Percentiles rank a stretch among this genome's conserved stretches.
phyloP scores from a whole-genome alignment of 2,329 filamentous ascomycete genomes.

The Xylariaceae sp. region DNA sequence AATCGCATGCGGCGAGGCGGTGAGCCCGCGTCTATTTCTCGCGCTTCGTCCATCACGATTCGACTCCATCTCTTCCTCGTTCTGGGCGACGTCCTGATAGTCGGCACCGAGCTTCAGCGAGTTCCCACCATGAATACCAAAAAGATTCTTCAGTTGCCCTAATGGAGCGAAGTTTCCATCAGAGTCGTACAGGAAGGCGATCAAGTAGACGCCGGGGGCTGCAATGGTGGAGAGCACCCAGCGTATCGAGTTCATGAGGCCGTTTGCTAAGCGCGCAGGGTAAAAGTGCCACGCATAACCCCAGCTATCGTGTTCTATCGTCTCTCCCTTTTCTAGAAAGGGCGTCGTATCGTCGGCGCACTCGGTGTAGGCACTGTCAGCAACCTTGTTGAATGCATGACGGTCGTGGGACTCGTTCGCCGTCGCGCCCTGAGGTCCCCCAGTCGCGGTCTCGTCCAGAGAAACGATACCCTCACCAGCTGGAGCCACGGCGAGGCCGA shows the following conservation, averaged over 20 bases:
- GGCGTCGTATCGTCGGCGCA: constrained; percentile 62
- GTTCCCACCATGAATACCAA: constrained; percentile 41
- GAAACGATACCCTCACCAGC: constrained; percentile 33
- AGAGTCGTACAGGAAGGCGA: constrained; percentile 78
- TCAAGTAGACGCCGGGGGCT: constrained; percentile 74
- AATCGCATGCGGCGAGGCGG: constrained; percentile 24
- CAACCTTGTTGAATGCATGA: constrained; percentile 33
- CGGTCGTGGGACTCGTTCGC: constrained; percentile 33
- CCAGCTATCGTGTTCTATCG: constrained; percentile 34
- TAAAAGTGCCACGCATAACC: constrained; percentile 50
- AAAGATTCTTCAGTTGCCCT: constrained; percentile 63
- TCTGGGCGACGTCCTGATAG: constrained; percentile 29
- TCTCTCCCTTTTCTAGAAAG: constrained; percentile 45
- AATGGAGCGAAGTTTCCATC: constrained; percentile 74
- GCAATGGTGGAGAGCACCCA: constrained; percentile 74
- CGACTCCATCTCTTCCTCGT: constrained; percentile 31
- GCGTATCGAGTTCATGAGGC: constrained; percentile 69
- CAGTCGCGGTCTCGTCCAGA: constrained; percentile 32
- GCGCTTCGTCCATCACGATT: constrained; percentile 27
- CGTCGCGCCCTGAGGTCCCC: constrained; percentile 24
- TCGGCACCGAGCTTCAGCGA: constrained; percentile 46
- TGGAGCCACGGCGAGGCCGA: constrained; percentile 42
- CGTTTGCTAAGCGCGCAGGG: constrained; percentile 64
- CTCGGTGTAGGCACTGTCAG: constrained; percentile 23
- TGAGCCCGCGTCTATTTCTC: constrained; percentile 24